A percentile compares a stretch with the other conserved stretches of the same genome.
These are phyloP conservation scores for Zelonia costaricensis DNA, from an alignment of 208 protist genomes.

Conservation along the genomic window DNA sequence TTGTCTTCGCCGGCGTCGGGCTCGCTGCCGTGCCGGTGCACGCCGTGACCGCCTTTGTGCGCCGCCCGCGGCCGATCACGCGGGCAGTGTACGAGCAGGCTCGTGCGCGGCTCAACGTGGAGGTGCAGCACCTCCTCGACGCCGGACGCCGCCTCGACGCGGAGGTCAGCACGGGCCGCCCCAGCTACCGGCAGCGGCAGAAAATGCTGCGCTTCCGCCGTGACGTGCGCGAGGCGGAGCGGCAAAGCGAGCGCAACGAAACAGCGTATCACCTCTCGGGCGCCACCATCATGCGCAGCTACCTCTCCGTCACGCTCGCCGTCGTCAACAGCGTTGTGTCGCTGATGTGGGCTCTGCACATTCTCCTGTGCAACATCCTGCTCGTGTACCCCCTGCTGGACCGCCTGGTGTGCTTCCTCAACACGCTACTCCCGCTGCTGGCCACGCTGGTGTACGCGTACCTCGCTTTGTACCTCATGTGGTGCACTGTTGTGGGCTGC, in stretches of 20 bases:
- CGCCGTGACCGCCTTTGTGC: slow-evolving; percentile 65
- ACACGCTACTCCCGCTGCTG: slow-evolving; percentile 81
- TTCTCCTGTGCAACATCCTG: slow-evolving; percentile 80
- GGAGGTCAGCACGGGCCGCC: slow-evolving; percentile 25
- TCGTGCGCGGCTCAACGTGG: slow-evolving; percentile 59
- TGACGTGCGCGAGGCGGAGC: slow-evolving; percentile 78
- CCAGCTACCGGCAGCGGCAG: slow-evolving; percentile 36
- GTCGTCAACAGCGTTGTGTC: slow-evolving; percentile 53
- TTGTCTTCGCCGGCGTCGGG: slow-evolving; percentile 93
- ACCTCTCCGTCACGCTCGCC: slow-evolving; percentile 37
- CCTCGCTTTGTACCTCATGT: slow-evolving; percentile 89
- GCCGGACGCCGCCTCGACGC: slow-evolving; percentile 60
- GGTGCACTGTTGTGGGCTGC: slow-evolving; percentile 87
- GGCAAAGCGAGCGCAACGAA: slow-evolving; percentile 69
- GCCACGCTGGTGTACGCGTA: slow-evolving; percentile 85
- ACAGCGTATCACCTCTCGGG: slow-evolving; percentile 68
- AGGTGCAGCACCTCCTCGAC: slow-evolving; percentile 71
- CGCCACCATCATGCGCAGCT: slow-evolving; percentile 53
- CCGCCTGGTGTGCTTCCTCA: slow-evolving; percentile 63
- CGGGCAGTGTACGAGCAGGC: slow-evolving; percentile 70
- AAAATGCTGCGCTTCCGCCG: slow-evolving; percentile 71
- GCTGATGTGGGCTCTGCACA: slow-evolving; percentile 88
- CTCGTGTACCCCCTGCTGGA: slow-evolving; percentile 76
- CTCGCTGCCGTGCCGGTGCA: slow-evolving; percentile 89
- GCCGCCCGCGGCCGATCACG: slow-evolving; percentile 75